Evolutionary conservation across 73 alveolate species (phyloP).

Genomic region (Paraurostyla sp.): DNA sequence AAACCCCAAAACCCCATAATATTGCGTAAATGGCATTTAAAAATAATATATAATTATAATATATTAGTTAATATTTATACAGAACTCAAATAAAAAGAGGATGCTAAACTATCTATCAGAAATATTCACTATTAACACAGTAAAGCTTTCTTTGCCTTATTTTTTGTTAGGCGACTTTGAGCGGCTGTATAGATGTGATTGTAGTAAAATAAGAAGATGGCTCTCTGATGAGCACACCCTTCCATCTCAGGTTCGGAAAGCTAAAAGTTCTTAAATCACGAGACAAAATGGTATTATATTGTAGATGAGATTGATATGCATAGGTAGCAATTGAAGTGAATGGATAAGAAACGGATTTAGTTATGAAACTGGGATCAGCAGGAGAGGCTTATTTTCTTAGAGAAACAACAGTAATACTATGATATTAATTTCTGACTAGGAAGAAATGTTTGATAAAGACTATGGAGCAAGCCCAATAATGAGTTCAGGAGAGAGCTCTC

Average conservation of each 20-base stretch:
- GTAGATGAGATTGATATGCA: neutral
- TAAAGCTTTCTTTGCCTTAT: conserved; percentile 47
- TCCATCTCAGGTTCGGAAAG: conserved; percentile 95
- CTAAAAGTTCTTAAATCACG: conserved; percentile 85
- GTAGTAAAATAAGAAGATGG: conserved; percentile 93
- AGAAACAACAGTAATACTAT: neutral
- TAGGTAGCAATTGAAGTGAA: conserved; percentile 82
- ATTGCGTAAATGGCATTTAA: neutral
- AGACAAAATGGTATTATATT: conserved; percentile 76
- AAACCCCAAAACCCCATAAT: conserved; percentile 47
- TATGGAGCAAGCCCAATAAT: conserved; percentile 14
- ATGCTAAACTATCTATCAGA: conserved; percentile 61
- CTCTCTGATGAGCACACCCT: conserved; percentile 88
- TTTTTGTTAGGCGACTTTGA: conserved; percentile 81
- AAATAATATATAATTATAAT: neutral
- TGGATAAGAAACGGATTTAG: conserved; percentile 81
- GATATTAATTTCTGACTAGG: neutral
- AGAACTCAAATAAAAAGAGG: no score
- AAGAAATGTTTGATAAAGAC: neutral
- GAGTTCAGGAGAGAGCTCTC: conserved; percentile 51
- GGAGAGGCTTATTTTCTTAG: conserved; percentile 95
- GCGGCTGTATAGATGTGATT: conserved; percentile 97
- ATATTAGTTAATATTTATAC: neutral
- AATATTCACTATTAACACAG: conserved; percentile 70
- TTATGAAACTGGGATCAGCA: conserved; percentile 91